Evolutionary conservation across 192 early-diverging fungal genomes (phyloP).

Genomic region (Podila minutissima): DNA sequence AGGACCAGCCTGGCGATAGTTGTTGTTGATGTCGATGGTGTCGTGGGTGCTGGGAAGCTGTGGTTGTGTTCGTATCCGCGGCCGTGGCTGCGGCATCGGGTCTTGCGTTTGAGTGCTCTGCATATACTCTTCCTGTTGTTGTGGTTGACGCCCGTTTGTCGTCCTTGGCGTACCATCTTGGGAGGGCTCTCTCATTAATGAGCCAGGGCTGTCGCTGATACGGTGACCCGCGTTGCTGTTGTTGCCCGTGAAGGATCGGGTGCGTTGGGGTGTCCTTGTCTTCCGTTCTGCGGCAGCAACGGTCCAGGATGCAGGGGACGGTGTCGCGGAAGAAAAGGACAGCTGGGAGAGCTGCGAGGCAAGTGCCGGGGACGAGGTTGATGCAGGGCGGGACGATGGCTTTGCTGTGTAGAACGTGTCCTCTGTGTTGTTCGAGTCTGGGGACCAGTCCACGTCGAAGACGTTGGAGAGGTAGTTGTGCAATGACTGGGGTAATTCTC

Average conservation of each 20-base stretch:
- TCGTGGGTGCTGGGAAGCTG: too few relatives aligned
- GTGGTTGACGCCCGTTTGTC: too few relatives aligned
- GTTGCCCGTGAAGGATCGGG: too few relatives aligned
- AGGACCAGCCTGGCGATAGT: too few relatives aligned
- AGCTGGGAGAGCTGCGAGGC: background rate
- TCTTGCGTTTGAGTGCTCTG: too few relatives aligned
- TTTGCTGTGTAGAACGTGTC: slow-evolving; percentile 29
- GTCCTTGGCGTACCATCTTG: too few relatives aligned
- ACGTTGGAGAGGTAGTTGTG: slow-evolving; percentile 42
- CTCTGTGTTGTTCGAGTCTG: slow-evolving; percentile 8
- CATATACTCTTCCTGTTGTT: too few relatives aligned
- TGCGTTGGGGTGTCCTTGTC: too few relatives aligned
- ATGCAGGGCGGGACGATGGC: background rate
- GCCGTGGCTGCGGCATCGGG: background rate
- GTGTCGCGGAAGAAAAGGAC: background rate
- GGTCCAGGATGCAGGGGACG: too few relatives aligned
- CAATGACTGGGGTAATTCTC: slow-evolving; percentile 29
- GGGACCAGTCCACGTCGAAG: slow-evolving; percentile 50
- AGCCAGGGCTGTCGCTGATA: background rate
- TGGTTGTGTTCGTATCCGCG: too few relatives aligned
- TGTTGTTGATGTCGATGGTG: too few relatives aligned
- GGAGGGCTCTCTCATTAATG: background rate
- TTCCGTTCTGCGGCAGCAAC: too few relatives aligned
- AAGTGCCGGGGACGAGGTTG: background rate
- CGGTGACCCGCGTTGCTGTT: background rate